Base-by-base conservation (phyloP, 2,329 filamentous ascomycete genomes). In the Xylaria sp. region DNA sequence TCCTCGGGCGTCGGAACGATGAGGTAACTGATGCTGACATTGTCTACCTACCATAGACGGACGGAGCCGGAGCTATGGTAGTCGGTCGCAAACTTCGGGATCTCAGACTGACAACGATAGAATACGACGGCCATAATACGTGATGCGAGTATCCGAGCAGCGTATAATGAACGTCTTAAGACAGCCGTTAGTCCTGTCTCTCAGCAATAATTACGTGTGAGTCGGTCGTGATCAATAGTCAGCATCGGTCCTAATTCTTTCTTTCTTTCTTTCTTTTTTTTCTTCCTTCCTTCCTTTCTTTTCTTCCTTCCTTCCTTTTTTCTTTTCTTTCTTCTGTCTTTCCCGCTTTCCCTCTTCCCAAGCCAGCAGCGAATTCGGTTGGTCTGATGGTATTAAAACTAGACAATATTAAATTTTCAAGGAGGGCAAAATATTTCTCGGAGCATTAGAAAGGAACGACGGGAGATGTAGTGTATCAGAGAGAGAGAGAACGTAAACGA, bases 11-110 rank as follows among this genome's bases (percentile, higher is more conserved):
- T 55, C 61, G 61, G 54, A 64, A 66, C 55, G 68, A 68, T 52
- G 68, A 69, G 54, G 70, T 68, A 47, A 64, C 61, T 63, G 70
- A 65, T 55, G 71, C 69, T 66, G 71, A 70, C 71, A 72, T 72
- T 61, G 66, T 73, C 64, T 67, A 64, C 59, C 61, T 67, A 64
- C 59, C 60, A 39, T 59, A 62, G 65, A 58, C 51, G 9, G 55
- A 19, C 53, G 23, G 23, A 30, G 23, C 50, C 53, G n/a, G 46
- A 57, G 50, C 48, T 61, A 42, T 52, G 37, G 50, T 51, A 54
- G 50, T 59, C 53, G 58, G 48, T 59, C 60, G 49, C 61, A 58
- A 54, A 50, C 51, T 56, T 65, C 56, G 58, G 47, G 57, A 37
- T 57, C 54, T 62, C 53, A 61, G 11, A 57, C 53, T 30, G 47